Evolutionary conservation across 2,329 filamentous ascomycete species (phyloP), one percentile per base, ranked within the genome.

Genomic region (Fusarium irregulare): DNA sequence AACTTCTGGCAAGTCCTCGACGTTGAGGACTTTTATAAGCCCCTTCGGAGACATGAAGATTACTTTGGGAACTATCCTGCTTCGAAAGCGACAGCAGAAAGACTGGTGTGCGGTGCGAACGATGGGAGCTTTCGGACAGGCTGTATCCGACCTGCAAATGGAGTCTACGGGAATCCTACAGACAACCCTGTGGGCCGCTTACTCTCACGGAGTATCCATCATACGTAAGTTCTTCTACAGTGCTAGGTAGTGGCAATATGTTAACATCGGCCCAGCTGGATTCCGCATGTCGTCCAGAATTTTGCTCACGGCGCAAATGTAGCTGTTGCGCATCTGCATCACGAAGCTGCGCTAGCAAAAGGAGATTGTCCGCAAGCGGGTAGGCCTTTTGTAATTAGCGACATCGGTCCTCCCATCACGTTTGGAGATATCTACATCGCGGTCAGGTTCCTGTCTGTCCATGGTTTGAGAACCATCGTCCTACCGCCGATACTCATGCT

Each of bases 111-210:
- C 23, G 40, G 18, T 1, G 42, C 44, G 12, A 66, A 55, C 9
- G n/a, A 14, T 4, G n/a, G 6, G 5, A 41, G 18, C 6, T 60
- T 66, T 21, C 30, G 63, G 7, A 50, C 61, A 16, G 63, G 63
- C 13, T 65, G 60, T 7, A 66, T 66, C 6, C 48, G 55, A 20
- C 63, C 63, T 18, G 61, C 48, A 1, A 66, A 66, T 8, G 55
- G 49, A 11, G 41, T 66, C 4, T 66, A 60, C 18, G 63, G 42
- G 1, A 18, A 66, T 14, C 48, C 55, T 3, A 60, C 30, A 4
- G 61, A 66, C 7, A 60, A 60, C 1, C 42, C 23, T 2, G 28
- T 66, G 3, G 54, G 60, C 2, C 16, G 7, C 8, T 18, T 65
- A 4, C 46, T 66, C 4, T 11, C 34, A 14, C 25, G 16, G 16